phyloP scores from a whole-genome alignment of 1,284 basidiomycete species.

The Fomitopsis schrenkii region DNA sequence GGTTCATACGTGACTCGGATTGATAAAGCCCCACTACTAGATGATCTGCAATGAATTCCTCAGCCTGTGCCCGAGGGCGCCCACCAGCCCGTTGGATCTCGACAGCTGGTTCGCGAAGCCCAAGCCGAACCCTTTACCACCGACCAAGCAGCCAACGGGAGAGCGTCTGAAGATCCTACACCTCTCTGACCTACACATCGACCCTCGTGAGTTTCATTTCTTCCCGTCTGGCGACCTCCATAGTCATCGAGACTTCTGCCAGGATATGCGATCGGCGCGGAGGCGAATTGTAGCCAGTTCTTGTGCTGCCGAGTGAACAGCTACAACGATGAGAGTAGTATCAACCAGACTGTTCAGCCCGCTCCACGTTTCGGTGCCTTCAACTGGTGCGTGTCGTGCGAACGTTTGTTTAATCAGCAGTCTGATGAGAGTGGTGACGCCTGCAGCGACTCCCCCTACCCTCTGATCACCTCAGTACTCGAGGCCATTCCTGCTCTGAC shows the following conservation, averaged over 20 bases:
- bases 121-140: constrained; percentile 62
- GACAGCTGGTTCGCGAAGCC: constrained; percentile 61
- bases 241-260: background rate
- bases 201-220: constrained; percentile 48
- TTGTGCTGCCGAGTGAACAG: constrained; percentile 66
- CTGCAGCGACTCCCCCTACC: constrained; percentile 64
- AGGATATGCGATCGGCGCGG: constrained; percentile 70
- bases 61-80: constrained; percentile 45
- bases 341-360: constrained; percentile 44
- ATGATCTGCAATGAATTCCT: constrained; percentile 51
- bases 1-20: background rate
- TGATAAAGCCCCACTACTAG: background rate
- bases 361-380: constrained; percentile 71
- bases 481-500: constrained; percentile 67
- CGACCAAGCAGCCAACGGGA: constrained; percentile 52
- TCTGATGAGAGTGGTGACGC: too few species aligned
- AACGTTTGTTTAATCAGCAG: background rate
- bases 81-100: constrained; percentile 47
- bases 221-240: background rate
- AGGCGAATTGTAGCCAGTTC: constrained; percentile 72
- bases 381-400: constrained; percentile 40
- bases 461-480: constrained; percentile 58
- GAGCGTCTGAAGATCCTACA: constrained; percentile 71
- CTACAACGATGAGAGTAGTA: constrained; percentile 39
- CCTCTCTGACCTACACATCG: constrained; percentile 76